Conservation (phyloP, 192 early-diverging fungal species). For the Gonapodya prolifera region DNA sequence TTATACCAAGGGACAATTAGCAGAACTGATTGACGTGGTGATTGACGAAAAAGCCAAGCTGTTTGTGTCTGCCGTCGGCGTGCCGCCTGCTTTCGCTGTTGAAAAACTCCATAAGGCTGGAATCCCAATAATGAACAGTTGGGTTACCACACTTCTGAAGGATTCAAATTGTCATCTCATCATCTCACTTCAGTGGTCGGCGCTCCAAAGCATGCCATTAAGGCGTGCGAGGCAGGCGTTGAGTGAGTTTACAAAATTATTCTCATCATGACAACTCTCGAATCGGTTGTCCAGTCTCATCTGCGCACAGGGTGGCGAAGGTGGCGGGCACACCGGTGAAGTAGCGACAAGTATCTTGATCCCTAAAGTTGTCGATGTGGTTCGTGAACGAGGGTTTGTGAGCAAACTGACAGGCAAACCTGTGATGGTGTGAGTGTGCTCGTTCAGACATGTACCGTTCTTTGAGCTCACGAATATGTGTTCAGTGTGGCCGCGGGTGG, state of each 20-base stretch:
- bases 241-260: slow-evolving; percentile 24
- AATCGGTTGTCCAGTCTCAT: background rate
- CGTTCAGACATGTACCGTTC: no score
- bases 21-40: slow-evolving; percentile 31
- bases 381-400: slow-evolving; percentile 10
- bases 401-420: background rate
- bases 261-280: background rate
- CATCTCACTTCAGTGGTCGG: background rate
- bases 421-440: background rate
- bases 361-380: slow-evolving; percentile 27
- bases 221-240: slow-evolving; percentile 26
- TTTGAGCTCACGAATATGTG: no score
- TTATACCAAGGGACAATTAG: slow-evolving; percentile 25
- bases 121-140: slow-evolving; percentile 31
- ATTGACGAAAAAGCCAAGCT: slow-evolving; percentile 22
- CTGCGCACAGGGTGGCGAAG: slow-evolving; percentile 28
- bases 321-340: slow-evolving; percentile 30
- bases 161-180: background rate
- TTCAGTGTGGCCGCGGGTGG: slow-evolving; percentile 14
- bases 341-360: slow-evolving; percentile 18
- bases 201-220: slow-evolving; percentile 25
- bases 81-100: slow-evolving; percentile 27
- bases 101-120: slow-evolving; percentile 28
- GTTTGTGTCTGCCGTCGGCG: slow-evolving; percentile 31
- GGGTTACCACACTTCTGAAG: background rate